Base-by-base conservation (phyloP, 441 rosid genomes). In the Jatropha multifida region DNA sequence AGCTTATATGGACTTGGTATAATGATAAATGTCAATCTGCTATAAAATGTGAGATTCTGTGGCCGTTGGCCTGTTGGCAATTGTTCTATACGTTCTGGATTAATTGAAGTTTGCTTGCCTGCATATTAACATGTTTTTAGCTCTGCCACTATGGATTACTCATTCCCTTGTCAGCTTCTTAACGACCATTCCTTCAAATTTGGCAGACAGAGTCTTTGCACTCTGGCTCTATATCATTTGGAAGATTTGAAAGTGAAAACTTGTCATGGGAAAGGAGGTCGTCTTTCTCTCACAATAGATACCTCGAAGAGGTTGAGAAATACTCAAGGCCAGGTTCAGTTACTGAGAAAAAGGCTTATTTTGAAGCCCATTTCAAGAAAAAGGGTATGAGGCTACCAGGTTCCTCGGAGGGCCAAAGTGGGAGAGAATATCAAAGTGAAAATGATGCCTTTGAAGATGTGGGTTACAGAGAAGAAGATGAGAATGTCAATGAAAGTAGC, bases 231-330 rank as follows among this genome's bases (percentile, higher is more conserved):
- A 75, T 93, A 85, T 93, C 95, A 17, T 93, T 93, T 77, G 98
- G 97, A 15, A 91, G 98, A 84, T 93, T 93, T 73, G 96, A 93
- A 78, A 87, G 74, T 52, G 95, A 93, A 63, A 81, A 87, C 37
- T 65, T 93, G 68, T 85, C 88, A 65, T 93, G 98, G 97, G 98
- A 93, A 78, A 90, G 86, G 74, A 85, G 93, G 71, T 93, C 98
- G 40, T 90, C 96, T 0, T 94, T 94, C 79, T 85, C 89, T 32
- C 98, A 89, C 76, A 94, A 94, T 51, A 88, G 81, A 81, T 94
- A 94, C 78, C 97, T 94, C 66, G 97, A 89, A 83, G 98, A 94
- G 85, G 98, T 86, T 51, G 98, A 90, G 85, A 94, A 84, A 76
- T 89, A 83, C 84, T 92, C 97, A 46, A 94, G 78, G 83, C 94